Evolutionary conservation across 768 basidiomycete genomes (phyloP), one percentile per base, ranked within the genome.

Genomic region (Pilatotrama ljubarskyi): DNA sequence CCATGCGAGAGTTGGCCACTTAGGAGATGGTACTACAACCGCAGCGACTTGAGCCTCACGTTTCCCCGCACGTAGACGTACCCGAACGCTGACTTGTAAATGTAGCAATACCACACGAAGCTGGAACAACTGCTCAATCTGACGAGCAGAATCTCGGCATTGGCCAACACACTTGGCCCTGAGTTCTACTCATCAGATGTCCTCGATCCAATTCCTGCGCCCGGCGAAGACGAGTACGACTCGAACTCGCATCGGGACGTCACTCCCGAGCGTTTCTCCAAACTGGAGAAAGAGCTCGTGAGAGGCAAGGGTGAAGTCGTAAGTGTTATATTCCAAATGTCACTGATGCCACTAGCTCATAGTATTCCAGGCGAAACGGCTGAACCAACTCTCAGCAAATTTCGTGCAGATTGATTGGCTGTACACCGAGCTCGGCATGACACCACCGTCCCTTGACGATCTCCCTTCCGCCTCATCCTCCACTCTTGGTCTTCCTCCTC

Each of bases 291-390:
- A 70, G 92, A 95, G 68, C 81, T 94, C 17, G 86, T 90, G 10
- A 79, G 88, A 53, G 92, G 91, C 11, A 93, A 93, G 73, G 82
- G 83, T n/a, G 93, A 95, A 82, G 81, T 93, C 54, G 90, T 93
- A 66, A 68, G 90, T 78, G 40, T 25, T 13, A 38, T 10, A 22
- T 15, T 15, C 40, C 24, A 17, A 11, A 18, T 13, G 53, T 11
- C 5, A 48, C 37, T 42, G n/a, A 42, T 54, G 22, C 41, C 46
- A 42, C 15, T 32, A 17, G 22, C 56, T 60, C 14, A 49, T 44
- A 29, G 10, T 10, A 4, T 32, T 35, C 24, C 61, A 92, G 90
- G 74, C 80, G 25, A 90, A 88, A 69, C 86, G 91, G 25, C 78
- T 90, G 35, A 76, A 79, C 49, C 79, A 87, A 53, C 77, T 94